Evolutionary conservation across 768 basidiomycete species (phyloP).

Genomic region (Hemileccinum rubropunctum): DNA sequence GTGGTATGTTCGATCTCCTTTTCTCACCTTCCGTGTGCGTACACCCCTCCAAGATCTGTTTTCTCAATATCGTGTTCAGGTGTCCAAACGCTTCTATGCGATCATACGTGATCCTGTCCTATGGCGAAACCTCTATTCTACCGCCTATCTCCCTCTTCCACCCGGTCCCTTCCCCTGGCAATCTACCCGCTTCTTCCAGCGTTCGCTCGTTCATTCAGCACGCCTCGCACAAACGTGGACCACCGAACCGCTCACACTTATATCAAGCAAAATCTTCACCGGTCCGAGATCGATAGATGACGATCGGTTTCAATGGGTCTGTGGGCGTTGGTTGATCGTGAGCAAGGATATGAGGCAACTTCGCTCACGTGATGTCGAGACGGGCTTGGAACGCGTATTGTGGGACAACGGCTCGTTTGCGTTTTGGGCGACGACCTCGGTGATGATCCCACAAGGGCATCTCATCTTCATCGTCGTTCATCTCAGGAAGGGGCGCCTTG

Average conservation of each 20-base stretch:
- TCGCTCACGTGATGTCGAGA: constrained; percentile 13
- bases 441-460: constrained; percentile 9
- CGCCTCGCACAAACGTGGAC: constrained; percentile 16
- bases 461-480: constrained; percentile 17
- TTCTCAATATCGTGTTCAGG: constrained; percentile 3
- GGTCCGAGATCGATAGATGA: constrained; percentile 5
- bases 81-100: constrained; percentile 10
- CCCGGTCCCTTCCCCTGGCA: constrained; percentile 22
- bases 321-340: constrained; percentile 19
- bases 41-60: no score
- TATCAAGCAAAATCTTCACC: constrained; percentile 3
- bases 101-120: constrained; percentile 11
- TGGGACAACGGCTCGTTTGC: constrained; percentile 13
- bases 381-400: constrained; percentile 9
- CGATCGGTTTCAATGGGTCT: constrained; percentile 15
- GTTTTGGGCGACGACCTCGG: constrained; percentile 9
- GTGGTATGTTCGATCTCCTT: constrained; percentile 3
- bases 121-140: constrained; percentile 14
- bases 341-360: constrained; percentile 14
- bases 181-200: constrained; percentile 15
- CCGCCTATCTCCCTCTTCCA: constrained; percentile 12
- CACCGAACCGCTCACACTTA: constrained; percentile 6
- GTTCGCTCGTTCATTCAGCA: constrained; percentile 15
- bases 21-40: background rate
- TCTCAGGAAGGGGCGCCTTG: constrained; percentile 1